Evolutionary conservation across 805 yeast species (phyloP).

Genomic region (Hanseniaspora meyeri): DNA sequence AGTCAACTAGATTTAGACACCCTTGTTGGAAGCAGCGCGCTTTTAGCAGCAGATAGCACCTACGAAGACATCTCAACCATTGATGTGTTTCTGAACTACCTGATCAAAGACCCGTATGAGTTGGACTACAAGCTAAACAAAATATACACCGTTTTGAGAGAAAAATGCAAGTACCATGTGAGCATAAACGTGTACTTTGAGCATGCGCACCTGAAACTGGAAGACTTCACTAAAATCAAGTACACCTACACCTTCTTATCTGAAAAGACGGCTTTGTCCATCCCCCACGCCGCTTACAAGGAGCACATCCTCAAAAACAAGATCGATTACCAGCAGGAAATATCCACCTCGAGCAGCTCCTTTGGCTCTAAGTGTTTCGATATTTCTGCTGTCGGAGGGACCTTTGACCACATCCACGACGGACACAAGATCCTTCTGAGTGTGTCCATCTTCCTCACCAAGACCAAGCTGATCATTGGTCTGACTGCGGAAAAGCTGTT

Average conservation of each 20-base stretch:
- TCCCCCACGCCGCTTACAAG: neutral
- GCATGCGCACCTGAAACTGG: neutral
- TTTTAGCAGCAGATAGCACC: neutral
- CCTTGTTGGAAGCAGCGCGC: neutral
- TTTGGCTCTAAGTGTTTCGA: constrained; percentile 23
- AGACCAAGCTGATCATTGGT: constrained; percentile 54
- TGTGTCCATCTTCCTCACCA: constrained; percentile 40
- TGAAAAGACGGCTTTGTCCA: neutral
- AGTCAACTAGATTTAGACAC: neutral
- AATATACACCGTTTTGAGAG: constrained; percentile 1
- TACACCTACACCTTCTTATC: neutral
- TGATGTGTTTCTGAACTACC: neutral
- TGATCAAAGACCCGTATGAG: constrained; percentile 1
- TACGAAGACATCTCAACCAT: neutral
- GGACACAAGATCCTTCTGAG: constrained; percentile 84
- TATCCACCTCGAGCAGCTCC: neutral
- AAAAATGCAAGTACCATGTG: neutral
- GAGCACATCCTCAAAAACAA: neutral
- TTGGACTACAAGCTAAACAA: constrained; percentile 6
- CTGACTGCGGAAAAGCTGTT: constrained; percentile 67
- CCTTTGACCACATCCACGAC: constrained; percentile 91
- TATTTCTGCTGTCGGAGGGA: constrained; percentile 75
- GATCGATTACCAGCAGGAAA: neutral
- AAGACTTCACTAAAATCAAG: neutral
- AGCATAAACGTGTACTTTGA: neutral